phyloP scores from a whole-genome alignment of 306 rosid species.

The Casuarina cunninghamiana region DNA sequence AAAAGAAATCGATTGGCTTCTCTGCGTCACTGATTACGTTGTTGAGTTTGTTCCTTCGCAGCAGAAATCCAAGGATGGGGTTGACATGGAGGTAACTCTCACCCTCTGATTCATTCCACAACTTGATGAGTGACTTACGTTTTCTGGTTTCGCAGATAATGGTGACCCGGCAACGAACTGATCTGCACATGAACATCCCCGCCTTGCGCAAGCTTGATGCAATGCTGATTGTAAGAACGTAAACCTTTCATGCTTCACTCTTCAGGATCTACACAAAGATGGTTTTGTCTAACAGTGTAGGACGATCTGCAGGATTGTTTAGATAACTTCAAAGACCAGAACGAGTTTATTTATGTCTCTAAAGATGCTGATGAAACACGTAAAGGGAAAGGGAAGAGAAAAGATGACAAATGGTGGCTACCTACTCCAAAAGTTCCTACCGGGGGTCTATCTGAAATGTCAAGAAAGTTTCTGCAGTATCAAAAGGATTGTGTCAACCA shows the following conservation, averaged over 20 bases:
- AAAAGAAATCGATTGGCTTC: slow-evolving; percentile 87
- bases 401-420: slow-evolving; percentile 95
- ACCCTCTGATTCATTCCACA: background rate
- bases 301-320: slow-evolving; percentile 70
- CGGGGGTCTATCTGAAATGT: slow-evolving; percentile 71
- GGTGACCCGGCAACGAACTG: slow-evolving; percentile 90
- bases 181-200: slow-evolving; percentile 96
- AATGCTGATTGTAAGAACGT: slow-evolving; percentile 76
- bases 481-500: slow-evolving; percentile 97
- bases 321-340: slow-evolving; percentile 72
- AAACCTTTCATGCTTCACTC: slow-evolving; percentile 2
- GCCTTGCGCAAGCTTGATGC: slow-evolving; percentile 87
- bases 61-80: slow-evolving; percentile 77
- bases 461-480: slow-evolving; percentile 84
- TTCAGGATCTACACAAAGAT: background rate
- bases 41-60: slow-evolving; percentile 93
- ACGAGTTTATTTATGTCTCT: slow-evolving; percentile 72
- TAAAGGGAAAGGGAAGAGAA: slow-evolving; percentile 46
- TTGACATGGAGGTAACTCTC: slow-evolving; percentile 77
- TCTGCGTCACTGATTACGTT: slow-evolving; percentile 73
- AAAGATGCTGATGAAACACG: slow-evolving; percentile 63
- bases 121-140: background rate
- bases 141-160: slow-evolving; percentile 60
- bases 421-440: slow-evolving; percentile 82
- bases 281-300: slow-evolving; percentile 19